Base-by-base conservation (phyloP, 495 filamentous ascomycete species). In the Penicillium maclennaniae region DNA sequence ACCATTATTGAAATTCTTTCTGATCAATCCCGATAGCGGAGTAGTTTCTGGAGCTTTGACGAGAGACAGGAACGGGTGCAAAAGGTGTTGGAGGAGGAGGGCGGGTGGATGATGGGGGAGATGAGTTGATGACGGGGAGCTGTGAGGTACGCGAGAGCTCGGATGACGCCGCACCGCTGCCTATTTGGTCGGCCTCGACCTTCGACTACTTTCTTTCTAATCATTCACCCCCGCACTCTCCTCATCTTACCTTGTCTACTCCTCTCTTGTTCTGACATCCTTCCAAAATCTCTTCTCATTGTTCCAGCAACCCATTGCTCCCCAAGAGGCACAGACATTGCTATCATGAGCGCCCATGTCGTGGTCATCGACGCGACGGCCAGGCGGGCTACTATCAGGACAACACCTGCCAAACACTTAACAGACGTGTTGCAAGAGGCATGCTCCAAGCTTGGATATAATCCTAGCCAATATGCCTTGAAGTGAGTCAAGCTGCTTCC, bases 391-490 rank as follows among this genome's bases (percentile, higher is more conserved):
- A 86, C 79, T n/a, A 74, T 98, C 66, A 95, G 93, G 68, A 90
- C 92, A 28, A 85, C 79, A 0, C 91, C 95, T 6, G 79, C 78
- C 25, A 95, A 83, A 54, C 82, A 87, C 52, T 70, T 98, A 49
- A 85, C 85, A 25, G 92, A 97, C 67, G 77, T 98, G 2, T 72
- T 95, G 21, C 78, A 87, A 48, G 89, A 97, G 67, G 92, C 92
- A 39, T 97, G 92, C 63, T 71, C 71, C 51, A 95, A 91, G 69
- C 78, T 92, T 54, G 83, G 83, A 38, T 64, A 91, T 10, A 79
- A 84, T 49, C 64, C 87, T n/a, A 84, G 79, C 45, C 85, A 85
- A 48, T 91, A 91, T 74, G 79, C 83, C 20, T 73, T 98, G 16
- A 97, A 93, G 88, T 91, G 74, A 62, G 82, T 67, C 9, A 23